These are phyloP conservation scores for Vigna angularis DNA, from an alignment of 306 rosid species.

Conservation along the genomic window DNA sequence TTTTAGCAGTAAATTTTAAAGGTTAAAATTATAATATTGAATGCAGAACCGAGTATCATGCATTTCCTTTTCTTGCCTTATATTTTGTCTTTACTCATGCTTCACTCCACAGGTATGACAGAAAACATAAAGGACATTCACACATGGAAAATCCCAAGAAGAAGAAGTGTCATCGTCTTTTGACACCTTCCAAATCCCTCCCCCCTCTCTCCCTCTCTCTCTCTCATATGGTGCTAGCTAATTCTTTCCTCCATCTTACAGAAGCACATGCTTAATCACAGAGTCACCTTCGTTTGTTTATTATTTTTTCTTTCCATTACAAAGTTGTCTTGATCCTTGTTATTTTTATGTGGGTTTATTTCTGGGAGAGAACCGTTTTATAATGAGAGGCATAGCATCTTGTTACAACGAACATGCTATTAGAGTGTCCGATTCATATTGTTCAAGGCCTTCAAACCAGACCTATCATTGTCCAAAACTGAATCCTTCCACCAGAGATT, in stretches of 20 bases:
- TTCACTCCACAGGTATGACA: constrained; percentile 40
- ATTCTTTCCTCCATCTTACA: constrained; percentile 44
- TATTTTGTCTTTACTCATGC: constrained; percentile 44
- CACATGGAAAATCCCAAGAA: constrained; percentile 49
- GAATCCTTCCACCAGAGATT: constrained; percentile 53
- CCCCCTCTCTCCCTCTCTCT: constrained; percentile 14
- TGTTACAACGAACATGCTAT: constrained; percentile 93
- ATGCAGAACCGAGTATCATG: constrained; percentile 39
- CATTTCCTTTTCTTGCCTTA: constrained; percentile 41
- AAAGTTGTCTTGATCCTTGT: constrained; percentile 29
- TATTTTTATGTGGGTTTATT: constrained; percentile 38
- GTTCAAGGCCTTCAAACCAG: constrained; percentile 75
- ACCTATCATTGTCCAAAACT: constrained; percentile 58
- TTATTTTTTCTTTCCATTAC: constrained; percentile 28
- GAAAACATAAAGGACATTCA: constrained; percentile 44
- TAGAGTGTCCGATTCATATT: constrained; percentile 80
- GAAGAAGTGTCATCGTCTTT: constrained; percentile 31
- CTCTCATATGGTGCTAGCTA: constrained; percentile 3
- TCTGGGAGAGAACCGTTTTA: constrained; percentile 2
- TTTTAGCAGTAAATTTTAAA: background rate
- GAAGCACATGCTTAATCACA: constrained; percentile 40
- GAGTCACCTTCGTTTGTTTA: constrained; percentile 11
- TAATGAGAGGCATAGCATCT: constrained; percentile 77
- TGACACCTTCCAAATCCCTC: constrained; percentile 42
- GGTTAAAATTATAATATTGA: constrained; percentile 16